phyloP scores from a whole-genome alignment of 2,329 filamentous ascomycete species.

The Zymoseptoria tritici region DNA sequence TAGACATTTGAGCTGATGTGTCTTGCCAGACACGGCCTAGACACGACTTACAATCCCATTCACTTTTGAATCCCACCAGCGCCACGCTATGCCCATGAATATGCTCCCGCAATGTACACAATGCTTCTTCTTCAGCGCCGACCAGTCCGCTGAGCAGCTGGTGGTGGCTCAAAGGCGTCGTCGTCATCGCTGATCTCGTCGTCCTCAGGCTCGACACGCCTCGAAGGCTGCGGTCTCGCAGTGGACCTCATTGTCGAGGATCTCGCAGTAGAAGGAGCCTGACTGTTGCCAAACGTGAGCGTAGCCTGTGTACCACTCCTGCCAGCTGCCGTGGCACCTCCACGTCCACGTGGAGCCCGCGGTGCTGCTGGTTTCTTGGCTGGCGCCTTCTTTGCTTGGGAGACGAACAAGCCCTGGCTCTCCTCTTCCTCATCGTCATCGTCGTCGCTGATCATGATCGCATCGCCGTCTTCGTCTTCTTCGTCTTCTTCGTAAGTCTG shows the following conservation, averaged over 20 bases:
- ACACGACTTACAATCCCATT: background rate
- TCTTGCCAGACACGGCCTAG: background rate
- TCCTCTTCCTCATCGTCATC: conserved; percentile 44
- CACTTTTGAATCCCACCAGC: background rate
- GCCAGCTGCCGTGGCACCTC: conserved; percentile 2
- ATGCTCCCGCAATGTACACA: background rate
- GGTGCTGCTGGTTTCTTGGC: conserved; percentile 20
- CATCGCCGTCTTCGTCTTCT: conserved; percentile 37
- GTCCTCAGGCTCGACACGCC: conserved; percentile 32
- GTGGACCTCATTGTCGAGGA: conserved; percentile 8
- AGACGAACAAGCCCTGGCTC: conserved; percentile 38
- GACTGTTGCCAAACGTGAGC: conserved; percentile 16
- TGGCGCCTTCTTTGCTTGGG: conserved; percentile 19
- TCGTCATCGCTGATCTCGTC: conserved; percentile 35
- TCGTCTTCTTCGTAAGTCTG: conserved; percentile 36
- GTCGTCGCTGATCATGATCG: conserved; percentile 30
- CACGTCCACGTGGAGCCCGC: conserved; percentile 10
- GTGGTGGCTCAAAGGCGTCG: conserved; percentile 33
- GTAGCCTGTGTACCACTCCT: conserved; percentile 15
- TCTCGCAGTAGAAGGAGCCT: conserved; percentile 7
- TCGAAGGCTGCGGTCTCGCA: conserved; percentile 12
- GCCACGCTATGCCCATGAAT: conserved; percentile 5
- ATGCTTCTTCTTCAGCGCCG: conserved; percentile 7
- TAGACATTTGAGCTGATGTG: background rate
- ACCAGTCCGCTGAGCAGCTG: conserved; percentile 17